Base-by-base conservation (phyloP, 306 rosid species). In the Quercus aquifolioides region DNA sequence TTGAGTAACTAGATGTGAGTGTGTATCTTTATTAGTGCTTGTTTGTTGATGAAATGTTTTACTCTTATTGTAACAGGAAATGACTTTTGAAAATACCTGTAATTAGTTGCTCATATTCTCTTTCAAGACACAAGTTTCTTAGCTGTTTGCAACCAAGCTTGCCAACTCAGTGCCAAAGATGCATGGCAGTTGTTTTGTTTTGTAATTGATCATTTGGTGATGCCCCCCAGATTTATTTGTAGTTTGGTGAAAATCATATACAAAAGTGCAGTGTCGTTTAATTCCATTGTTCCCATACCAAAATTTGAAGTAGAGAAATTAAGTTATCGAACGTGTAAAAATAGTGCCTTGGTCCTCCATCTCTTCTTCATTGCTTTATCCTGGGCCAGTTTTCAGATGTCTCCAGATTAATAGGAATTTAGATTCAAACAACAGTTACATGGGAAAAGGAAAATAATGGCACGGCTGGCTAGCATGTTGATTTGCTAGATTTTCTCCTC, bases 61-160 rank as follows among this genome's bases (percentile, higher is more conserved):
- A 20, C 80, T 74, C 54, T 76, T n/a, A 31, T 80, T 68, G 52
- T 69, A 60, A 41, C 79, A 87, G 90, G 91, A 80, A 80, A 77
- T 85, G 84, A 62, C 51, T 54, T 67, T 82, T 57, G 88, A 82
- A 25, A 65, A 64, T 55, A 52, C 54, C 30, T 65, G 52, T 74
- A 80, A 77, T 57, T 69, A 69, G 83, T 78, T 79, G 78, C 76
- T 57, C 79, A 57, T 25, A 56, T 65, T 35, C 76, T 55, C 59
- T 67, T 75, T 3, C 58, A 71, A 52, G 67, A 6, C 1, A 19
- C 26, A 33, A 82, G 81, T 67, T 80, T 71, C 74, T 86, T 74
- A 56, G 73, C 75, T 59, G 78, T 71, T 69, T 67, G 33, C 83
- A 83, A 74, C 85, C 83, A 78, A 81, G 85, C 73, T 67, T 73